Evolutionary conservation across 441 rosid genomes (phyloP).

Genomic region (Populus hybrid): DNA sequence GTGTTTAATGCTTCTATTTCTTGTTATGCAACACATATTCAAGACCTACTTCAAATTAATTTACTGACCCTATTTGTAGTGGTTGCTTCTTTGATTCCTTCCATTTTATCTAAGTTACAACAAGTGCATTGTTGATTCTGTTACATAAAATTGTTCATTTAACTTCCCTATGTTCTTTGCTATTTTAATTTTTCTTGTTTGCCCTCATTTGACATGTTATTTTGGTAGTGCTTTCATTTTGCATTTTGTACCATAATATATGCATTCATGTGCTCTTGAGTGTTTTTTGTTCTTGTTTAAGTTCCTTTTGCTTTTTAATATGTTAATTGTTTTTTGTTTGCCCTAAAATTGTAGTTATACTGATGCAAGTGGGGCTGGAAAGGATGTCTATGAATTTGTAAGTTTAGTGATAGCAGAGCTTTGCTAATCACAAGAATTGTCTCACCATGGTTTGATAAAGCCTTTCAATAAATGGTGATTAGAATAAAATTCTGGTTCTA

Average conservation of each 20-base stretch:
- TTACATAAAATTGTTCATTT: background rate
- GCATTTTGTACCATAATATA: background rate
- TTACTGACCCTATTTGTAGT: too few species aligned
- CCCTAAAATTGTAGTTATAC: conserved; percentile 52
- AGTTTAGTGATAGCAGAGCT: conserved; percentile 25
- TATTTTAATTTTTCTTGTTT: background rate
- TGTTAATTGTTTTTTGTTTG: conserved; percentile 3
- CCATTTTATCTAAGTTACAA: too few species aligned
- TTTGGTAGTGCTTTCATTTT: background rate
- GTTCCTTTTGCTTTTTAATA: background rate
- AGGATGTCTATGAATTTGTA: conserved; percentile 89
- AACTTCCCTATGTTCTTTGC: background rate
- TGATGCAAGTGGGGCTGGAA: conserved; percentile 81
- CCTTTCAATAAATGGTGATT: background rate
- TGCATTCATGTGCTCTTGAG: background rate
- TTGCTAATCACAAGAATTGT: conserved; percentile 8
- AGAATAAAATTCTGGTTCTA: background rate
- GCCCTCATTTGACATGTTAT: background rate
- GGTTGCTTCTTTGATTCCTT: too few species aligned
- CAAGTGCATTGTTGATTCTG: too few species aligned
- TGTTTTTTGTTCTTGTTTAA: background rate
- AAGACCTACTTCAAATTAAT: too few species aligned
- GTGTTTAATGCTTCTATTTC: too few species aligned
- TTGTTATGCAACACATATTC: too few species aligned
- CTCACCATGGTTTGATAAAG: conserved; percentile 2